phyloP scores from a whole-genome alignment of 164 flowering plant species.

The Vitis vinifera region DNA sequence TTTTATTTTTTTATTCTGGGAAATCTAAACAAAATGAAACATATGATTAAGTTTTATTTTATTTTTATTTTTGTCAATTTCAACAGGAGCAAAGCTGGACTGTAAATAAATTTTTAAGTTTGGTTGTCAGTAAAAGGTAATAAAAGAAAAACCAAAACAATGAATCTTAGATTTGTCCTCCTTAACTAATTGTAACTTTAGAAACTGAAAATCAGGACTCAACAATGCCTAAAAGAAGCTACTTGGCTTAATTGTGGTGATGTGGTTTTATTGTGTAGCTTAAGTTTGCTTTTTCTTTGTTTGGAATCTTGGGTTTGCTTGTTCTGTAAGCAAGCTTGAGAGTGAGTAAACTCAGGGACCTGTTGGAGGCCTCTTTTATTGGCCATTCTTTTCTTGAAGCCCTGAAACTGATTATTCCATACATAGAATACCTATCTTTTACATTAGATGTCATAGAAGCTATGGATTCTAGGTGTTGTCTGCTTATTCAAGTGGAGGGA shows the following conservation, averaged over 20 bases:
- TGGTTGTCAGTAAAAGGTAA: too few relatives aligned
- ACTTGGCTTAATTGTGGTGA: not conserved
- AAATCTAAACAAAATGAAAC: not conserved
- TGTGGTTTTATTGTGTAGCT: conserved; percentile 9
- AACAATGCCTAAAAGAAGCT: too few relatives aligned
- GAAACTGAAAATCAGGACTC: too few relatives aligned
- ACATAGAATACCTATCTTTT: conserved; percentile 1
- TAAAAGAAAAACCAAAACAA: too few relatives aligned
- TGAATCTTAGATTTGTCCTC: too few relatives aligned
- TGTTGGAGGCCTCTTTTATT: conserved; percentile 11
- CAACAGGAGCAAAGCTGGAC: too few relatives aligned
- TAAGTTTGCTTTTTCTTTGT: conserved; percentile 17
- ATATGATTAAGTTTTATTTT: not conserved
- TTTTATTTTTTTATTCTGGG: not conserved
- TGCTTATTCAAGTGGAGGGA: conserved; percentile 19
- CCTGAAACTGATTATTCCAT: conserved; percentile 6
- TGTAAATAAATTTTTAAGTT: too few relatives aligned
- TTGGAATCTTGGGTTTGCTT: conserved; percentile 43
- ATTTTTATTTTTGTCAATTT: too few relatives aligned
- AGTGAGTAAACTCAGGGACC: not conserved
- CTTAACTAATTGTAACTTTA: too few relatives aligned
- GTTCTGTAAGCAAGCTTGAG: conserved; percentile 27
- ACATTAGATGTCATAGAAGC: not conserved
- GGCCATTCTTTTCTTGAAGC: conserved; percentile 28
- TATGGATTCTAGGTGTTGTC: conserved; percentile 35